Evolutionary conservation across 352 stramenopile species (phyloP).

Genomic region (Halophytophthora polymorphica): DNA sequence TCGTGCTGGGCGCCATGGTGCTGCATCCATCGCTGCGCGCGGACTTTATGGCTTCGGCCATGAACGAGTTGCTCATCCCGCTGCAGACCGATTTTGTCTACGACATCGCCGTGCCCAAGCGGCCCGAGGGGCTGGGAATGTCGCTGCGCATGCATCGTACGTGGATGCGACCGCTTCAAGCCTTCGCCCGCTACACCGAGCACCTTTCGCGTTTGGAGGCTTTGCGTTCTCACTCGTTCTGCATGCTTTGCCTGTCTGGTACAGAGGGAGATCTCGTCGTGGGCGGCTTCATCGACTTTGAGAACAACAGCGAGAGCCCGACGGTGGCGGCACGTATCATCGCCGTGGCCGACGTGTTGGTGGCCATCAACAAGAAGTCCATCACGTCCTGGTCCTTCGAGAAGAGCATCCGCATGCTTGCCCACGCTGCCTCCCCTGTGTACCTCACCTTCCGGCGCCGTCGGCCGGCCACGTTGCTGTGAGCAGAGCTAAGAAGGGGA

Average conservation of each 20-base stretch:
- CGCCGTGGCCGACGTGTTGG: conserved; percentile 67
- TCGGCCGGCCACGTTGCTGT: conserved; percentile 63
- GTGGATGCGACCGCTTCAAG: conserved; percentile 6
- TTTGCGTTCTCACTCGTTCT: conserved; percentile 7
- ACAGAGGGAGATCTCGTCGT: conserved; percentile 77
- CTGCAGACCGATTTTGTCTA: conserved; percentile 85
- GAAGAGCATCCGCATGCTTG: conserved; percentile 83
- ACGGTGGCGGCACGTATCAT: conserved; percentile 76
- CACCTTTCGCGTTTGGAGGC: neutral
- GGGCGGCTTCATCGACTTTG: conserved; percentile 79
- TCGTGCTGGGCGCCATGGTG: conserved; percentile 66
- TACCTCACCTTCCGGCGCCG: conserved; percentile 81
- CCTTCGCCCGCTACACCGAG: too few species aligned
- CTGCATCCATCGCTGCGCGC: conserved; percentile 69
- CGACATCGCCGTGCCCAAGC: conserved; percentile 79
- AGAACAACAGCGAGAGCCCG: conserved; percentile 78
- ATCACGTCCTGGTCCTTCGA: conserved; percentile 85
- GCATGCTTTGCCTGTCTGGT: conserved; percentile 1
- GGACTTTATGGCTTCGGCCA: conserved; percentile 77
- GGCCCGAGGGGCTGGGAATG: conserved; percentile 75
- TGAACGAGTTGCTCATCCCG: conserved; percentile 79
- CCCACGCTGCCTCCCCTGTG: conserved; percentile 71
- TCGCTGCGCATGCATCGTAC: conserved; percentile 84
- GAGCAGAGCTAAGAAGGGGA: conserved; percentile 5
- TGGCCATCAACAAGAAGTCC: conserved; percentile 87